Conservation (phyloP, 2,329 filamentous ascomycete species). For the Zasmidium citrigriseum region DNA sequence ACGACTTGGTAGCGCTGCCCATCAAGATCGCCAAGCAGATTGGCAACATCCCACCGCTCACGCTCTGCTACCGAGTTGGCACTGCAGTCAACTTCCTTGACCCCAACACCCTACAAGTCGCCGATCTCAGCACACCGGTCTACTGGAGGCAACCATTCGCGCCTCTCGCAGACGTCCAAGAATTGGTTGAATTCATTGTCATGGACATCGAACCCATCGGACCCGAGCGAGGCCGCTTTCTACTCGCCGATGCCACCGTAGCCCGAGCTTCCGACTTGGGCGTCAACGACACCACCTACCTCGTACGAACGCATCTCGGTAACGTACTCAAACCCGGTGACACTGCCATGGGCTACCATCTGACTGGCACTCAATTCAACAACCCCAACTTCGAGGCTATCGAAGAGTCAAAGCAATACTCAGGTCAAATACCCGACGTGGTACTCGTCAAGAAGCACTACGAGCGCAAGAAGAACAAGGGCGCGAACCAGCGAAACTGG, state of each 20-base stretch:
- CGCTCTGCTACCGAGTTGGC: constrained; percentile 83
- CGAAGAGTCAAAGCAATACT: constrained; percentile 74
- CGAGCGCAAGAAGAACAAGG: constrained; percentile 76
- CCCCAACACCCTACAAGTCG: constrained; percentile 84
- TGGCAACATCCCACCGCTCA: constrained; percentile 85
- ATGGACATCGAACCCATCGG: constrained; percentile 88
- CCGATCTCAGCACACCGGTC: constrained; percentile 76
- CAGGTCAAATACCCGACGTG: constrained; percentile 82
- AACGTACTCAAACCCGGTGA: constrained; percentile 84
- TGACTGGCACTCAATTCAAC: constrained; percentile 91
- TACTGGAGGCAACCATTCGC: constrained; percentile 92
- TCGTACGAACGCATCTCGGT: constrained; percentile 86
- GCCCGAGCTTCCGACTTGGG: constrained; percentile 85
- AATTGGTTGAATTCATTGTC: constrained; percentile 88
- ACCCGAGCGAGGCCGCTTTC: constrained; percentile 74
- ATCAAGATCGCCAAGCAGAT: constrained; percentile 82
- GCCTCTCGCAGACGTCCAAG: constrained; percentile 77
- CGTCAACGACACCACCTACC: constrained; percentile 82
- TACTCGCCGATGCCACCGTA: constrained; percentile 84
- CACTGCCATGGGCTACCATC: constrained; percentile 90
- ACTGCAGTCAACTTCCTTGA: constrained; percentile 89
- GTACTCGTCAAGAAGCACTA: constrained; percentile 97
- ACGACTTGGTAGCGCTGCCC: constrained; percentile 91
- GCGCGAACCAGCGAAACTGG: constrained; percentile 69
- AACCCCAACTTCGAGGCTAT: constrained; percentile 81